Base-by-base conservation (phyloP, 805 yeast genomes). In the Isabelozyma rhagii region DNA sequence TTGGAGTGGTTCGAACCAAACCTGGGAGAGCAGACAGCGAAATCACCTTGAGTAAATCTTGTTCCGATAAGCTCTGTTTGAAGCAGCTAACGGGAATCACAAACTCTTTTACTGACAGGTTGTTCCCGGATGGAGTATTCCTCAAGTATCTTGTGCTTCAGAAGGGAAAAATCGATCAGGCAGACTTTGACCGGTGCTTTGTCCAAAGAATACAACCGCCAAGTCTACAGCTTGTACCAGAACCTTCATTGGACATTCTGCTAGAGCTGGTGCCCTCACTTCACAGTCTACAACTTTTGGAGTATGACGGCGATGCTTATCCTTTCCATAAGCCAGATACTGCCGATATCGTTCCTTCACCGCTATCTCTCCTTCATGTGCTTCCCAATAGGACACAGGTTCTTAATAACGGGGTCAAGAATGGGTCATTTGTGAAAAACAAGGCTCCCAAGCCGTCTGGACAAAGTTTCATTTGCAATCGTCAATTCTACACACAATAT, bases 21-120 rank as follows among this genome's bases (percentile, higher is more conserved):
- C 99, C 98, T 0, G 99, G 99, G 1, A 66, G 98, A 46, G 63
- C 74, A 28, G 98, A 94, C 62, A 86, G 97, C 2, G 77, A 79
- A 1, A 54, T 82, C 4, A 80, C 96, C 0, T 65, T 79, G 45
- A 87, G 96, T 29, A 93, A 91, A 63, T 89, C 97, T 0, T 93
- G 98, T 63, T 83, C 96, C 1, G 98, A 93, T 63, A 93, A 93
- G 59, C 64, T 93, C 25, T 76, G 88, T 41, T 47, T 85, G 45
- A 77, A 77, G 51, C 97, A 89, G 62, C 66, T 70, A 36, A 70
- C 73, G 0, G 86, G 90, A 0, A 45, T 85, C 2, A 62, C 80
- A 41, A 84, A 78, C 55, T 60, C 80, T 4, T 45, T 78, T 7
- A 76, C 79, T 2, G 69, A 74, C 39, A 59, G 56, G 5, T 44